These are phyloP conservation scores for Gnaphalium uliginosum DNA, from an alignment of 129 eudicot genomes.

Conservation along the genomic window DNA sequence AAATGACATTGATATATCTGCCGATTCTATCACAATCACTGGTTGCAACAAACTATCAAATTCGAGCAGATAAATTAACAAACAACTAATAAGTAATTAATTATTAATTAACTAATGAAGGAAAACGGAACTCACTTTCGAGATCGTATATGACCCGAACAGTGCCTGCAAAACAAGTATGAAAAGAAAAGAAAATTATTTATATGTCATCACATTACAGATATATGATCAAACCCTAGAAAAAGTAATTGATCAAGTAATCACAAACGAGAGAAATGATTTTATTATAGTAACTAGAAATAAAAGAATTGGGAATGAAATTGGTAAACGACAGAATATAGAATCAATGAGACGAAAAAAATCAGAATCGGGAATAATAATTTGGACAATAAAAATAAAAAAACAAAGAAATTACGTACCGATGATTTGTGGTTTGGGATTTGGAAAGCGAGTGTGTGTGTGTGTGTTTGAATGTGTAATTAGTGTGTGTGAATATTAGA, in stretches of 20 bases:
- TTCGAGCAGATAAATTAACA: neutral
- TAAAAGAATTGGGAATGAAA: neutral
- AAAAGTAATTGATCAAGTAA: conserved; percentile 9
- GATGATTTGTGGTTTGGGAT: neutral
- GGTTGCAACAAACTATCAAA: too few relatives aligned
- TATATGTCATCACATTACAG: neutral
- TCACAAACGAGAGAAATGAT: neutral
- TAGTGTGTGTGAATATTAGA: neutral
- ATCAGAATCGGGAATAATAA: too few relatives aligned
- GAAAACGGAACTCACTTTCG: neutral
- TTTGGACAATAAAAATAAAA: neutral
- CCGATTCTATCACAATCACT: too few relatives aligned
- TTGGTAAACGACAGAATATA: conserved; percentile 2
- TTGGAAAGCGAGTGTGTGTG: conserved; percentile 19
- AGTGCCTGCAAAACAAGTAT: neutral
- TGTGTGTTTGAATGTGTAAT: neutral
- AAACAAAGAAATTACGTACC: too few relatives aligned
- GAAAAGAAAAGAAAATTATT: too few relatives aligned
- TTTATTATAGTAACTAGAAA: neutral
- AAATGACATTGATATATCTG: too few relatives aligned
- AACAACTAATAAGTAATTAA: neutral
- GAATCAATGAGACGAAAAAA: neutral
- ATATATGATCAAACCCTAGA: conserved; percentile 11
- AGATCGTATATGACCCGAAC: neutral
- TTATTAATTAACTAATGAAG: too few relatives aligned